Evolutionary conservation across 257 asterid genomes (phyloP).

Genomic region (Solanum sparsipilum): DNA sequence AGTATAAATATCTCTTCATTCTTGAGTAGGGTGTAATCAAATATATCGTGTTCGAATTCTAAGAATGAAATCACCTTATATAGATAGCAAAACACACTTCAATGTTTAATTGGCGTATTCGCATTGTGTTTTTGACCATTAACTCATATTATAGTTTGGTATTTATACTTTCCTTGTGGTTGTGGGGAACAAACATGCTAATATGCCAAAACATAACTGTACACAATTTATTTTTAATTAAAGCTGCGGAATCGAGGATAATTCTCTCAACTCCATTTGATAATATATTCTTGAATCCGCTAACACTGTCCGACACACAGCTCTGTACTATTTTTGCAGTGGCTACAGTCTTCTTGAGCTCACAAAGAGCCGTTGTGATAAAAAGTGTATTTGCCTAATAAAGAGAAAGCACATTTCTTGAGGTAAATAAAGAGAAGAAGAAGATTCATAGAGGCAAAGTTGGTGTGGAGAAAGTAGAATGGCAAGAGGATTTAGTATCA

Average conservation of each 20-base stretch:
- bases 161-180: neutral
- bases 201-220: slow-evolving; percentile 9
- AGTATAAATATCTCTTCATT: neutral
- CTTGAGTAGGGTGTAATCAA: too few species aligned
- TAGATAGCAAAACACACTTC: too few species aligned
- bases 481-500: slow-evolving; percentile 35
- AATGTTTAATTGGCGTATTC: too few species aligned
- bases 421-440: neutral
- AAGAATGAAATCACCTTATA: neutral
- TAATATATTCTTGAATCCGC: slow-evolving; percentile 46
- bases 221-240: neutral
- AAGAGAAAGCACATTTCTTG: neutral
- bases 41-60: neutral
- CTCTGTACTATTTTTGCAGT: neutral
- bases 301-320: neutral
- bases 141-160: too few species aligned
- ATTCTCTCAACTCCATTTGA: slow-evolving; percentile 19
- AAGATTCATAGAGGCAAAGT: neutral
- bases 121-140: too few species aligned
- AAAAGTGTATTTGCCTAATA: neutral
- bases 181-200: slow-evolving; percentile 36
- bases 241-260: slow-evolving; percentile 39
- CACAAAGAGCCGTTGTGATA: neutral
- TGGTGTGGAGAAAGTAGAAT: neutral
- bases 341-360: slow-evolving; percentile 10